Conservation (phyloP, 345 rosid species). For the Eucalyptus fibrosa region DNA sequence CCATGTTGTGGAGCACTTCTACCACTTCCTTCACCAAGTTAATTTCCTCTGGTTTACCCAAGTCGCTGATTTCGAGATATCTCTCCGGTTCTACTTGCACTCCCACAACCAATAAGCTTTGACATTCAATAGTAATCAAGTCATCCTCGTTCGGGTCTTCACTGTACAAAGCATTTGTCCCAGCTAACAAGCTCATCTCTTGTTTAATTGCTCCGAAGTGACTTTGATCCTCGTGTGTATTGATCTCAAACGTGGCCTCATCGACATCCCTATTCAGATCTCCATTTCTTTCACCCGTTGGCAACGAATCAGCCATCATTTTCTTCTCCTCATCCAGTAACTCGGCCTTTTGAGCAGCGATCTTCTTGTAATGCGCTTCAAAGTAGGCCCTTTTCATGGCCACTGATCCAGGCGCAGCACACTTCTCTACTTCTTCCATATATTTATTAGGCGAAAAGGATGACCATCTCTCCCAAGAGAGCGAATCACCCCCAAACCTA, state of each 20-base stretch:
- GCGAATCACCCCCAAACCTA: conserved; percentile 80
- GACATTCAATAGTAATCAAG: conserved; percentile 12
- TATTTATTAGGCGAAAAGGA: conserved; percentile 89
- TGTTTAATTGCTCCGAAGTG: conserved; percentile 22
- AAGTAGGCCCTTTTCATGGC: conserved; percentile 89
- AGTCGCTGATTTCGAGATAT: background rate
- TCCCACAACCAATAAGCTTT: conserved; percentile 14
- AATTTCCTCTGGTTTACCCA: conserved; percentile 3
- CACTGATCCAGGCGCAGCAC: conserved; percentile 91
- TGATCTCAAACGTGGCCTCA: conserved; percentile 6
- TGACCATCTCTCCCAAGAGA: conserved; percentile 95
- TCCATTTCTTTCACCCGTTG: conserved; percentile 10
- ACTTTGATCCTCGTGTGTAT: background rate
- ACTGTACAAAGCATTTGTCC: background rate
- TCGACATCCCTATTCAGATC: conserved; percentile 6
- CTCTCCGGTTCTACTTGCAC: conserved; percentile 20
- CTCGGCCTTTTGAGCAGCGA: conserved; percentile 84
- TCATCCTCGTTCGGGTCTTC: conserved; percentile 19
- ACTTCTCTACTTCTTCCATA: conserved; percentile 90
- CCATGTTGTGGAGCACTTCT: background rate
- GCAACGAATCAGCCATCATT: conserved; percentile 11
- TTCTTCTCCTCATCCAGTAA: conserved; percentile 55
- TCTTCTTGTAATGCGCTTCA: conserved; percentile 93
- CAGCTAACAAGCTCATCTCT: conserved; percentile 8
- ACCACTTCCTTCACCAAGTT: conserved; percentile 7